Evolutionary conservation across 2,329 filamentous ascomycete species (phyloP).

Genomic region (Exophiala alcalophila): DNA sequence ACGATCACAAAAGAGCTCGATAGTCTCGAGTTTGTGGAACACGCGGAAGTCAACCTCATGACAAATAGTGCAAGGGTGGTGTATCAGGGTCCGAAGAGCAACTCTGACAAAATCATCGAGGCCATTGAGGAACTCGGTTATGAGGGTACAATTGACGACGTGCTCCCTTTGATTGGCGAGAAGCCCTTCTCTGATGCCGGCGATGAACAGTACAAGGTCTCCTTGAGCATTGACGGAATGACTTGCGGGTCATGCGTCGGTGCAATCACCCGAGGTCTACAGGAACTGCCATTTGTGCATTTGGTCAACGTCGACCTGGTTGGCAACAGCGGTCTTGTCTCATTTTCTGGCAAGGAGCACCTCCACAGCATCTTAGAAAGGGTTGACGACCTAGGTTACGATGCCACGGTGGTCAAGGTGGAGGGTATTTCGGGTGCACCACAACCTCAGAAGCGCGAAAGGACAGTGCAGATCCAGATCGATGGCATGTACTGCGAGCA

Average conservation of each 20-base stretch:
- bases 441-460: slow-evolving; percentile 27
- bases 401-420: slow-evolving; percentile 57
- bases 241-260: slow-evolving; percentile 57
- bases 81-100: slow-evolving; percentile 49
- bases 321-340: slow-evolving; percentile 49
- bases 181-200: slow-evolving; percentile 7
- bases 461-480: slow-evolving; percentile 64
- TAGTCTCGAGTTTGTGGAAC: slow-evolving; percentile 57
- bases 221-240: slow-evolving; percentile 55
- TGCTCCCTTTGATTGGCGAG: slow-evolving; percentile 15
- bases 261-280: slow-evolving; percentile 47
- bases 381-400: slow-evolving; percentile 63
- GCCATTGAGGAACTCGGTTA: slow-evolving; percentile 51
- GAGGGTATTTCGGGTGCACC: slow-evolving; percentile 34
- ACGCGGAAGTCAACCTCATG: slow-evolving; percentile 62
- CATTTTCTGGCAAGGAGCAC: slow-evolving; percentile 49
- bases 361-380: slow-evolving; percentile 46
- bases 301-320: slow-evolving; percentile 52
- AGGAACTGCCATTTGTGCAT: slow-evolving; percentile 46
- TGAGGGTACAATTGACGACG: slow-evolving; percentile 43
- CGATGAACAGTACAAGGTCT: slow-evolving; percentile 38
- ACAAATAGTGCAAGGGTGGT: slow-evolving; percentile 64
- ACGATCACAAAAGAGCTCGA: slow-evolving; percentile 60
- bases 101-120: slow-evolving; percentile 47
- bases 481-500: slow-evolving; percentile 73